These are phyloP conservation scores for Miamiensis avidus DNA, from an alignment of 169 alveolate species.

Conservation along the genomic window DNA sequence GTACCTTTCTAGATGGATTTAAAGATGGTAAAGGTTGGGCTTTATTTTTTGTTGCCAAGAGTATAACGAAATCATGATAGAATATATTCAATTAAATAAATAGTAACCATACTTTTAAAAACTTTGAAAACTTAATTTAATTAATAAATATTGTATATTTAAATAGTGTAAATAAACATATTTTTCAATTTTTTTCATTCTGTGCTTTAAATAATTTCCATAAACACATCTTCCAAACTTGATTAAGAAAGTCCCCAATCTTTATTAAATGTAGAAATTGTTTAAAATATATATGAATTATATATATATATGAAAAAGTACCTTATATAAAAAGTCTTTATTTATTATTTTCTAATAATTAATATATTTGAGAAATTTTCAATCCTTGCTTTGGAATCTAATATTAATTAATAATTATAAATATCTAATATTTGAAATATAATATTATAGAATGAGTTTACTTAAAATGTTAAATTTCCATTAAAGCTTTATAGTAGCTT, in stretches of 20 bases:
- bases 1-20: neutral
- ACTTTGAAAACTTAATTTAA: too few species aligned
- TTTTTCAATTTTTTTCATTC: neutral
- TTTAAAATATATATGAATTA: neutral
- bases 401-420: neutral
- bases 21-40: neutral
- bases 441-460: conserved; percentile 47
- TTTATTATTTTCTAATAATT: conserved; percentile 42
- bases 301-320: neutral
- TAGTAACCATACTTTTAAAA: too few species aligned
- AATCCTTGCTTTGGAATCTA: conserved; percentile 35
- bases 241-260: conserved; percentile 62
- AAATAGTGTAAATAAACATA: too few species aligned
- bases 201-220: conserved; percentile 51
- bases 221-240: conserved; percentile 69
- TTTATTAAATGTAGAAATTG: neutral
- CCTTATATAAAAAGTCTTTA: conserved; percentile 34
- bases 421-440: neutral
- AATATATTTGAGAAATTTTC: conserved; percentile 43
- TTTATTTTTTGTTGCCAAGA: too few species aligned
- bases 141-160: neutral
- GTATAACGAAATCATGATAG: neutral
- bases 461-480: conserved; percentile 73
- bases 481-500: conserved; percentile 63
- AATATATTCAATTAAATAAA: neutral